Evolutionary conservation across 495 filamentous ascomycete species (phyloP), one percentile per base, ranked within the genome.

Genomic region (Physcia stellaris): DNA sequence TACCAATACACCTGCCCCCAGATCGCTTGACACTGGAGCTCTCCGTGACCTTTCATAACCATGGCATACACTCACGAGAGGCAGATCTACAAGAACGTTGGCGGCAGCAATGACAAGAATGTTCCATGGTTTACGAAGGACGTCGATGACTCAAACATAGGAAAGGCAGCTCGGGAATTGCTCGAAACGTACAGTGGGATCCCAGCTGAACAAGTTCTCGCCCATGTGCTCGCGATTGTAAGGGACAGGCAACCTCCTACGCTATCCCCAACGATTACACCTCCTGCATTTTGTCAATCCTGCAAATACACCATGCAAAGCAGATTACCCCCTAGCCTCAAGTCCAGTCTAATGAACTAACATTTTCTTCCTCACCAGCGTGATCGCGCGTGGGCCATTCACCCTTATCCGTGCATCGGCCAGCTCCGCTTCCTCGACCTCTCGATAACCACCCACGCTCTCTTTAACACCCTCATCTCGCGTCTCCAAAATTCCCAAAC

Each of bases 321-420:
- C 9, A 18, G 15, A 9, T n/a, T 4, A 24, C 24, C 16, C 4
- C 30, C 17, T 21, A 12, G 6, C 16, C 21, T 18, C 33, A 26
- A 11, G 11, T 22, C 35, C 24, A 35, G 4, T 18, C 16, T 1
- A 37, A 29, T n/a, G 13, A 22, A 27, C 11, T n/a, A 20, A 4
- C 20, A 12, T 15, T 16, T 20, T 2, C 6, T 21, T 17, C n/a
- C 11, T 22, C 20, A 21, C 11, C 37, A 64, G 63, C 54, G 61
- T 15, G 57, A 62, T 36, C 43, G 49, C 7, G 50, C 62, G 11
- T 66, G 56, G 51, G 45, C 47, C 4, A 38, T 58, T 2, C 59
- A 51, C 36, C 61, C 60, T 1, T 68, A 70, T 40, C 63, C 68
- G 12, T 75, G 67, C 51, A 62, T 75, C 41, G 70, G 72, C 4